These are phyloP conservation scores for Trypanosoma scelopori DNA, from an alignment of 208 protist genomes.

Conservation along the genomic window DNA sequence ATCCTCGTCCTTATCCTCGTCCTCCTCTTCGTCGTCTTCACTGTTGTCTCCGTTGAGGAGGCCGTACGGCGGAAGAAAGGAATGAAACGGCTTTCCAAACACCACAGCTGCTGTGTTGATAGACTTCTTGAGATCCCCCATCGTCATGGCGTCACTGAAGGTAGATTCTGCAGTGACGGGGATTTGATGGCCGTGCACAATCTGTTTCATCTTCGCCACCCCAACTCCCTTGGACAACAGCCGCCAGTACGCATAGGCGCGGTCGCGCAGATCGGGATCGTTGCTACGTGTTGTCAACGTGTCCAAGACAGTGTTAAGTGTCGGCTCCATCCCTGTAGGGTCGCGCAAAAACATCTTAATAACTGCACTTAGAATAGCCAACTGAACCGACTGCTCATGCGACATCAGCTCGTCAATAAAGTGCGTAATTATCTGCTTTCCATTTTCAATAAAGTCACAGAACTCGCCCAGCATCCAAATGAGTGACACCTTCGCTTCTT, in stretches of 20 bases:
- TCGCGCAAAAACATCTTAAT: slow-evolving; percentile 99
- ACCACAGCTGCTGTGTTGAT: slow-evolving; percentile 94
- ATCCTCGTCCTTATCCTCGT: slow-evolving; percentile 26
- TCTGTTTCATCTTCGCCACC: slow-evolving; percentile 92
- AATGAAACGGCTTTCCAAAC: slow-evolving; percentile 94
- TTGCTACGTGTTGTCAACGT: slow-evolving; percentile 81
- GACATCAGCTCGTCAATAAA: slow-evolving; percentile 96
- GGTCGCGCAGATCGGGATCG: slow-evolving; percentile 98
- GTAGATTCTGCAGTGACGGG: slow-evolving; percentile 92
- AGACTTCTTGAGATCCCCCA: slow-evolving; percentile 87
- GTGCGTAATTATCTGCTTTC: slow-evolving; percentile 91
- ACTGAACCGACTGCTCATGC: slow-evolving; percentile 81
- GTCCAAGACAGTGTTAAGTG: slow-evolving; percentile 67
- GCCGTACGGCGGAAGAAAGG: slow-evolving; percentile 92
- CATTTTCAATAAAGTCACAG: slow-evolving; percentile 95
- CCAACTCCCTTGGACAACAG: slow-evolving; percentile 97
- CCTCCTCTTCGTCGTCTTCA: slow-evolving; percentile 66
- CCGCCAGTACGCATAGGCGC: slow-evolving; percentile 99
- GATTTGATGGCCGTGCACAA: slow-evolving; percentile 90
- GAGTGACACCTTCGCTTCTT: slow-evolving; percentile 97
- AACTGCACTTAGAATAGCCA: slow-evolving; percentile 94
- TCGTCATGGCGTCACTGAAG: slow-evolving; percentile 91
- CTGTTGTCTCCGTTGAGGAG: slow-evolving; percentile 43
- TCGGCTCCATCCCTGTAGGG: slow-evolving; percentile 60
- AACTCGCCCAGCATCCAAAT: slow-evolving; percentile 99